Base-by-base conservation (phyloP, 768 basidiomycete genomes). In the Pleurotus tuber-regium region DNA sequence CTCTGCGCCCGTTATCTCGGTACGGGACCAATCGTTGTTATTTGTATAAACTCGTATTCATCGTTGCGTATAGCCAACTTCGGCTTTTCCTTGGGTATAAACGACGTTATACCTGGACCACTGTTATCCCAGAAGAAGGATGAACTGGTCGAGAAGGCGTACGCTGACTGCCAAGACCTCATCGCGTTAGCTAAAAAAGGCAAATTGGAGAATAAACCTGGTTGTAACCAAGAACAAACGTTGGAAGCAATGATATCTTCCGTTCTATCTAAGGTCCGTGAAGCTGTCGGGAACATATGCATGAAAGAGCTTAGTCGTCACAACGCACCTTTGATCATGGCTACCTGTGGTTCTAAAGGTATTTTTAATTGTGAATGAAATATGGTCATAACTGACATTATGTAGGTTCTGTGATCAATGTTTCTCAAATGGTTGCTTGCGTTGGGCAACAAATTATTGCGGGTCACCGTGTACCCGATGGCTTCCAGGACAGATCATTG, bases 361-460 rank as follows among this genome's bases (percentile, higher is more conserved):
- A 51, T 41, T 69, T 57, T 11, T 21, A n/a, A 28, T 19, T 43
- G 7, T 49, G 23, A 18, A 30, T 18, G 24, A 31, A 16, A 36
- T 29, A 50, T 23, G 8, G 5, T 24, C 43, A 7, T 11, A 21
- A 26, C 28, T 48, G 18, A 51, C 23, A 11, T 36, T 0, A 51
- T 5, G 26, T 16, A 73, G 96, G 97, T 67, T 98, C 97, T 62
- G 91, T 93, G 56, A 96, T 99, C 71, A 99, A 99, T 69, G 97
- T 99, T 50, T 96, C 93, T 19, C 97, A 99, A 72, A 99, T 99
- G 97, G 96, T 98, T 48, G 97, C 96, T 63, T 98, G 96, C 82
- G 97, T 99, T 59, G 97, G 97, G 4, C 97, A 99, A 64, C 97
- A 99, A 66, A 98, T 98, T 67, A 98, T 99, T 56, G 84, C 93